A percentile compares a stretch with the other conserved stretches of the same genome.
phyloP scores from a whole-genome alignment of 805 yeast genomes.

The Clavispora santaluciae region DNA sequence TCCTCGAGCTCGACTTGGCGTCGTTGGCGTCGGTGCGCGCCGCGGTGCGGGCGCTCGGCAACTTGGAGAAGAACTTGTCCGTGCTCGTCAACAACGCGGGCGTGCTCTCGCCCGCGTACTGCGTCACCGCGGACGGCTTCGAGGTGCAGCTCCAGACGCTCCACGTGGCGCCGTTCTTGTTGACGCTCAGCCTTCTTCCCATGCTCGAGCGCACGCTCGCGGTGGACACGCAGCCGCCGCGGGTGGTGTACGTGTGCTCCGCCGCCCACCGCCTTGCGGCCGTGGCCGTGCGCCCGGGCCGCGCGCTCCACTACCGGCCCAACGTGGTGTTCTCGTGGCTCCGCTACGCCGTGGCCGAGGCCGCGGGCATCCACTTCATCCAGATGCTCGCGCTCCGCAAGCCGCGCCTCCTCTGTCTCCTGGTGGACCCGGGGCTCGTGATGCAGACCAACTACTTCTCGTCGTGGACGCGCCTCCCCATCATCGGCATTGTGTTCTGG shows the following conservation, averaged over 20 bases:
- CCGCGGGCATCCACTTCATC: slow-evolving; percentile 71
- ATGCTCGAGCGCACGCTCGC: slow-evolving; percentile 38
- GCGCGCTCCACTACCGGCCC: slow-evolving; percentile 55
- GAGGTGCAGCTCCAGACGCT: slow-evolving; percentile 80
- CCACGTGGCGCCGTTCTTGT: slow-evolving; percentile 67
- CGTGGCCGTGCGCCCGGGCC: slow-evolving; percentile 42
- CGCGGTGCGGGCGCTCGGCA: slow-evolving; percentile 45
- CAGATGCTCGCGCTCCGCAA: slow-evolving; percentile 59
- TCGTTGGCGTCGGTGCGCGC: slow-evolving; percentile 27
- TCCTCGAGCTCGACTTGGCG: slow-evolving; percentile 52
- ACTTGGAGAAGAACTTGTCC: slow-evolving; percentile 48
- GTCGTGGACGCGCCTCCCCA: slow-evolving; percentile 73
- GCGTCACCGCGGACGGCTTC: slow-evolving; percentile 60
- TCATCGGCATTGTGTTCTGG: slow-evolving; percentile 75
- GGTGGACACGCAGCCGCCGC: slow-evolving; percentile 34
- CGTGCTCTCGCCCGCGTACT: slow-evolving; percentile 69
- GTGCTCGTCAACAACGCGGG: slow-evolving; percentile 76
- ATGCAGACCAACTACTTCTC: slow-evolving; percentile 73
- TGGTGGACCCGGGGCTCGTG: slow-evolving; percentile 85
- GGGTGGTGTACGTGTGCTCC: slow-evolving; percentile 62
- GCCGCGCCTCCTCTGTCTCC: slow-evolving; percentile 58
- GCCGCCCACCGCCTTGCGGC: slow-evolving; percentile 57
- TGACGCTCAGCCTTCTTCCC: slow-evolving; percentile 58
- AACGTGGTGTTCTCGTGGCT: slow-evolving; percentile 70
- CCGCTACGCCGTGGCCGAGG: slow-evolving; percentile 72